phyloP scores from a whole-genome alignment of 2,329 filamentous ascomycete species.

The Dryadomyces quercus-mongolicae region DNA sequence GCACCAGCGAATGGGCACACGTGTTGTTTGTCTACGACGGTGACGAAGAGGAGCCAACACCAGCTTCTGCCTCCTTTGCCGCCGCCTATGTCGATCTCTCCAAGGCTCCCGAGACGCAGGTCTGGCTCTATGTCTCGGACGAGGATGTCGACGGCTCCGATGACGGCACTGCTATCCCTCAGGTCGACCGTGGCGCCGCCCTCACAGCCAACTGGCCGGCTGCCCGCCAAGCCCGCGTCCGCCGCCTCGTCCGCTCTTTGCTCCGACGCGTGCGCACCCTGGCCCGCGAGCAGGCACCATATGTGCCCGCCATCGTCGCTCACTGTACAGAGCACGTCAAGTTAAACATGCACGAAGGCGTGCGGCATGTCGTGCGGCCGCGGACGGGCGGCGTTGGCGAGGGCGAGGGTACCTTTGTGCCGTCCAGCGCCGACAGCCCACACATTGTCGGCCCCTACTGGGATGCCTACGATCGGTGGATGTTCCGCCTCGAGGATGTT shows the following conservation, averaged over 20 bases:
- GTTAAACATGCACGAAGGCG: slow-evolving; percentile 27
- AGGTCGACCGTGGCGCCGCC: slow-evolving; percentile 14
- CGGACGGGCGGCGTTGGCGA: neutral
- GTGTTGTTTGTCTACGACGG: slow-evolving; percentile 25
- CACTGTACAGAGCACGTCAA: slow-evolving; percentile 18
- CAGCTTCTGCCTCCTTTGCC: slow-evolving; percentile 27
- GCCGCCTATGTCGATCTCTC: slow-evolving; percentile 51
- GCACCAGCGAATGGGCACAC: slow-evolving; percentile 28
- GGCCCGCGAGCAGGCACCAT: slow-evolving; percentile 10
- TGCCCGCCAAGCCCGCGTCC: slow-evolving; percentile 5
- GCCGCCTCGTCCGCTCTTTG: slow-evolving; percentile 20
- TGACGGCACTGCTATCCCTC: slow-evolving; percentile 11
- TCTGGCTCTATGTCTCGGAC: slow-evolving; percentile 48
- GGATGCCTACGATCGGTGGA: slow-evolving; percentile 42
- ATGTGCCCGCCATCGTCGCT: slow-evolving; percentile 10
- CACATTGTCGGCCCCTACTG: slow-evolving; percentile 13
- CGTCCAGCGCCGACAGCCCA: slow-evolving; percentile 9
- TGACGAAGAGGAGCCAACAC: slow-evolving; percentile 12
- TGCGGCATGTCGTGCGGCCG: slow-evolving; percentile 18
- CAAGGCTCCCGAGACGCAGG: slow-evolving; percentile 48
- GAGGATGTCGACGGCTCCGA: slow-evolving; percentile 20
- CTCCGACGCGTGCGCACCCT: slow-evolving; percentile 17
- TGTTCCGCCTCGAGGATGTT: slow-evolving; percentile 37
- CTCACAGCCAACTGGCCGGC: slow-evolving; percentile 6
- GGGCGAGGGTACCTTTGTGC: neutral